phyloP scores from a whole-genome alignment of 139 green algal genomes.

The Monoraphidium neglectum region DNA sequence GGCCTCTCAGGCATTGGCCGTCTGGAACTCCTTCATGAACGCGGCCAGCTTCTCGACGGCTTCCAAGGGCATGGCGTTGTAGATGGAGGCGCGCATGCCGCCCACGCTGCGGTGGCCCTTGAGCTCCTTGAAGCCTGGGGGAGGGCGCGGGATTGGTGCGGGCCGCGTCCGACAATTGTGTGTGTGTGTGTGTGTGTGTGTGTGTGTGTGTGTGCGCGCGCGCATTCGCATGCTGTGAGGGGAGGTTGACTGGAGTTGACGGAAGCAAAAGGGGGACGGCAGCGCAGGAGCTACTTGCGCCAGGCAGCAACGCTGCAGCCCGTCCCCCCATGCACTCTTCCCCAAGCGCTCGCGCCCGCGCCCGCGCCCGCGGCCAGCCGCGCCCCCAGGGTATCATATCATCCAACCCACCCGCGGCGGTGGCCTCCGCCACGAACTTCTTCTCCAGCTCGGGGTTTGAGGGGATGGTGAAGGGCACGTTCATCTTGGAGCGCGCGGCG shows the following conservation, averaged over 20 bases:
- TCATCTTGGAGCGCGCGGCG: conserved; percentile 91
- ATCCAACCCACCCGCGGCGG: conserved; percentile 17
- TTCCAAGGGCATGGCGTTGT: conserved; percentile 98
- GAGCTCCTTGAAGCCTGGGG: conserved; percentile 67
- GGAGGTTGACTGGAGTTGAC: no score
- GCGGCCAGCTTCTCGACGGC: conserved; percentile 82
- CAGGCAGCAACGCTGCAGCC: no score
- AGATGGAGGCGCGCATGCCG: conserved; percentile 98
- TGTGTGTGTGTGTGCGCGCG: no score
- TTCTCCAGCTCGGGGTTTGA: conserved; percentile 62
- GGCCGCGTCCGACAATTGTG: no score
- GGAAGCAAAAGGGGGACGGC: no score
- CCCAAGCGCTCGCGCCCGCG: no score
- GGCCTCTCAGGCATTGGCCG: not conserved
- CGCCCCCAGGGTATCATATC: no score
- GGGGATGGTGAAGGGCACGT: conserved; percentile 99
- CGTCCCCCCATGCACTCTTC: no score
- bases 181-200: no score
- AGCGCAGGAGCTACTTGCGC: no score
- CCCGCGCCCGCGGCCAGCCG: no score
- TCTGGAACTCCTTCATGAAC: conserved; percentile 86
- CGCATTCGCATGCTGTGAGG: no score
- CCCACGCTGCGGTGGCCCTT: conserved; percentile 98
- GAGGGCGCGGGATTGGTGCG: not conserved
- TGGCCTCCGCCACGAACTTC: conserved; percentile 20